phyloP scores from a whole-genome alignment of 2,329 filamentous ascomycete genomes.

The Leptographium procerum region DNA sequence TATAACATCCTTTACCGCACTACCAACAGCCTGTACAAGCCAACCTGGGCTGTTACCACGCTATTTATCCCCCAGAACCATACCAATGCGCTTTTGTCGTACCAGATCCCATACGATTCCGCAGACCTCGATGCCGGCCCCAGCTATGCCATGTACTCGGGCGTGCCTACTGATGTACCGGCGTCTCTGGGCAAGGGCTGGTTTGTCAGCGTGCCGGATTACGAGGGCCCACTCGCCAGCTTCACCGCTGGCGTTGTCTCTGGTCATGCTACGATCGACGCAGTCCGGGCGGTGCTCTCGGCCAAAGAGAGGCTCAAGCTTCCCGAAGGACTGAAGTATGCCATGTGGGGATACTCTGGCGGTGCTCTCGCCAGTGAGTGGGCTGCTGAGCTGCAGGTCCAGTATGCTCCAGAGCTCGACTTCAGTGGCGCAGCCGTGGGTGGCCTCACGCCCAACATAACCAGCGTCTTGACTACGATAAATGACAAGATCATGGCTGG shows the following conservation, averaged over 20 bases:
- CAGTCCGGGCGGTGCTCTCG: constrained; percentile 27
- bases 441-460: constrained; percentile 30
- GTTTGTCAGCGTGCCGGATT: constrained; percentile 33
- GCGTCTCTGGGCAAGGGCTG: constrained; percentile 28
- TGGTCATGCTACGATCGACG: constrained; percentile 32
- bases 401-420: constrained; percentile 35
- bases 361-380: constrained; percentile 38
- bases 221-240: constrained; percentile 28
- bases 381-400: constrained; percentile 34
- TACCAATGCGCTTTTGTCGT: constrained; percentile 23
- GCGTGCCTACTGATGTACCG: constrained; percentile 17
- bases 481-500: constrained; percentile 22
- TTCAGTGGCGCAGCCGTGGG: constrained; percentile 34
- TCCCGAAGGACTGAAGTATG: constrained; percentile 2
- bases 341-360: constrained; percentile 43
- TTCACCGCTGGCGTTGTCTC: constrained; percentile 29
- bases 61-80: constrained; percentile 18
- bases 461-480: constrained; percentile 20
- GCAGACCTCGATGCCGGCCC: constrained; percentile 26
- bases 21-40: constrained; percentile 20
- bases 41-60: constrained; percentile 28
- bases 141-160: constrained; percentile 21
- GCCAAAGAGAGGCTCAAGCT: constrained; percentile 13
- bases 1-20: constrained; percentile 28
- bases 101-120: constrained; percentile 28